Evolutionary conservation across 345 rosid species (phyloP).

Genomic region (Cardamine chenopodiifolia): DNA sequence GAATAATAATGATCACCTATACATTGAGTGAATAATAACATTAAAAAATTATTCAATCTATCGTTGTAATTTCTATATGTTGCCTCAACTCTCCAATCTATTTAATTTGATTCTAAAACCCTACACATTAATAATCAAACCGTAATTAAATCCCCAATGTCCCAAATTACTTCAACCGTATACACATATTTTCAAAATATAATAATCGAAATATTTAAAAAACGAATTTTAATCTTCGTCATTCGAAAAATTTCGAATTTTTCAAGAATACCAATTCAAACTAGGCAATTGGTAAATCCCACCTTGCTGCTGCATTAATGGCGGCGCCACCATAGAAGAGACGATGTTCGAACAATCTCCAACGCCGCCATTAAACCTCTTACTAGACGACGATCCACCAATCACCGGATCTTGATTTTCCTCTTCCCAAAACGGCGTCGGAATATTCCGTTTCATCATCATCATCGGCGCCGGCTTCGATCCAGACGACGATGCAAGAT

Average conservation of each 20-base stretch:
- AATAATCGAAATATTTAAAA: neutral
- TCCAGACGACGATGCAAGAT: slow-evolving; percentile 40
- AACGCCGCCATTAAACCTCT: slow-evolving; percentile 52
- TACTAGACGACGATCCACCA: slow-evolving; percentile 48
- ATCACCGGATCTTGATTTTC: slow-evolving; percentile 38
- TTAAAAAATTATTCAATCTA: slow-evolving; percentile 4
- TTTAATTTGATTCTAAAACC: slow-evolving; percentile 10
- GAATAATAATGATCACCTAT: slow-evolving; percentile 6
- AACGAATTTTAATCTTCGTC: neutral
- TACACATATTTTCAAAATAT: slow-evolving; percentile 24
- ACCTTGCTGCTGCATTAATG: slow-evolving; percentile 37
- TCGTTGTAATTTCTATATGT: slow-evolving; percentile 17
- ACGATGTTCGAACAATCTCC: slow-evolving; percentile 31
- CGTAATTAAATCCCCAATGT: slow-evolving; percentile 22
- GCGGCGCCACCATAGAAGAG: slow-evolving; percentile 14
- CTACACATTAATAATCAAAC: slow-evolving; percentile 28
- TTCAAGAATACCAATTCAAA: slow-evolving; percentile 72
- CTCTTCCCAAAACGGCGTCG: slow-evolving; percentile 4
- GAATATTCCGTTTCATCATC: slow-evolving; percentile 21
- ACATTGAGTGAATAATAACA: slow-evolving; percentile 2
- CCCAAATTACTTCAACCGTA: slow-evolving; percentile 29
- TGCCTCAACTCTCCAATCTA: slow-evolving; percentile 35
- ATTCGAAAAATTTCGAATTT: neutral
- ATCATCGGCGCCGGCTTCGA: slow-evolving; percentile 48
- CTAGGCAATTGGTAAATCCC: slow-evolving; percentile 67